These are phyloP conservation scores for Xylaria palmicola DNA, from an alignment of 495 filamentous ascomycete species.

Conservation along the genomic window DNA sequence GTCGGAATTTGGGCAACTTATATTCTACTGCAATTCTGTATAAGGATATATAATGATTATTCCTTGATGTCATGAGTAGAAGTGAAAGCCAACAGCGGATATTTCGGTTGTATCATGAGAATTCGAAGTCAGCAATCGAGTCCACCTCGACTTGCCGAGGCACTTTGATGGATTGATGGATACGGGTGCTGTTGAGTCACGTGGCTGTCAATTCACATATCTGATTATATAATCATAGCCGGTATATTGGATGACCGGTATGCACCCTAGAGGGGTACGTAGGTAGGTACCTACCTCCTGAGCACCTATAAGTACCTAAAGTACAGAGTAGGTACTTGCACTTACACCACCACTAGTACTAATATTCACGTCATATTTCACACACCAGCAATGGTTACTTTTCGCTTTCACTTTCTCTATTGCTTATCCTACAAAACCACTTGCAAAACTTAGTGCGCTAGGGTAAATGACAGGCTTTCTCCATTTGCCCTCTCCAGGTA, in stretches of 20 bases:
- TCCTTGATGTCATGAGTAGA: not conserved
- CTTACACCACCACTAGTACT: not conserved
- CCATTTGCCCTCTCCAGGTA: not conserved
- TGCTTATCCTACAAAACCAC: not conserved
- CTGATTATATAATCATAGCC: not conserved
- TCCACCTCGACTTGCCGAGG: not conserved
- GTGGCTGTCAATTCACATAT: not conserved
- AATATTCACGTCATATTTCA: not conserved
- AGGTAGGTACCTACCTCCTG: too few relatives aligned
- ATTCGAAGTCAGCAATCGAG: not conserved
- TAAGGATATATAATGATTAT: too few relatives aligned
- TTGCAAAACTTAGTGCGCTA: too few relatives aligned
- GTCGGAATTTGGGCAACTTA: too few relatives aligned
- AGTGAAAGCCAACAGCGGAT: not conserved
- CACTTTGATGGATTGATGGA: not conserved
- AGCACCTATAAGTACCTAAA: too few relatives aligned
- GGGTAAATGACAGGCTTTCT: too few relatives aligned
- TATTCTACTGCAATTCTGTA: too few relatives aligned
- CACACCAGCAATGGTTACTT: not conserved
- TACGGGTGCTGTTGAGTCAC: not conserved
- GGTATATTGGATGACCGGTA: not conserved
- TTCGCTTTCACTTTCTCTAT: conserved; percentile 1
- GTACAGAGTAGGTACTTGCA: too few relatives aligned
- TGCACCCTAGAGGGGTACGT: too few relatives aligned
- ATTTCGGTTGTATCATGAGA: not conserved